Base-by-base conservation (phyloP, 805 yeast species). In the Lipomyces mesembrius region DNA sequence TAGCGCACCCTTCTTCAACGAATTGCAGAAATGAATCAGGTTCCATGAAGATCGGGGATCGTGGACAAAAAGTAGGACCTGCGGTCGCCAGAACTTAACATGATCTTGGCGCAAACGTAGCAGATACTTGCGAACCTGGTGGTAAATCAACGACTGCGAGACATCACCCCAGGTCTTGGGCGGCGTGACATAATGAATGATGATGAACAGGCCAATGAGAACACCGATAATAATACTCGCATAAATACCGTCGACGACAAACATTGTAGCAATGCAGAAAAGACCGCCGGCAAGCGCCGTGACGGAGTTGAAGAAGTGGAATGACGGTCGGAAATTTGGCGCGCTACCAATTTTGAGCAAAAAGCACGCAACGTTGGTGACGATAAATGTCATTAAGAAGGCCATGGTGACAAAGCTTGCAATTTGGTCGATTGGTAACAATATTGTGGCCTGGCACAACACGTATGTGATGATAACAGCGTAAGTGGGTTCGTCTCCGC, bases 161-260 rank as follows among this genome's bases (percentile, higher is more conserved):
- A 95, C 98, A 78, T 95, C 99, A 46, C 99, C 99, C 93, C 97
- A 95, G 43, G 93, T 90, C 75, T 92, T 92, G 5, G 99, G 98
- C 1, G 98, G 97, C 11, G 97, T 90, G 60, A 87, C 84, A 75
- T 92, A 92, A 76, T 95, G 98, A 71, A 95, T 95, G 62, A 90
- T 77, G 57, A 92, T 75, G 72, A 95, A 90, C 55, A 95, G 79
- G 20, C 88, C 80, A 52, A 86, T 76, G 73, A 92, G 81, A 63
- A 88, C 85, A 11, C 88, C 78, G 34, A 92, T 84, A 32, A 93
- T 88, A 39, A 88, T 82, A 1, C 91, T 82, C 0, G 99, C 98
- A 1, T 96, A 90, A 17, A 89, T 74, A 46, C 97, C 96, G 79
- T 95, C 99, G 3, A 96, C 97, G 54, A 92, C 87, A 74, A 92